Base-by-base conservation (phyloP, 768 basidiomycete genomes). In the Naganishia vaughanmartiniae region DNA sequence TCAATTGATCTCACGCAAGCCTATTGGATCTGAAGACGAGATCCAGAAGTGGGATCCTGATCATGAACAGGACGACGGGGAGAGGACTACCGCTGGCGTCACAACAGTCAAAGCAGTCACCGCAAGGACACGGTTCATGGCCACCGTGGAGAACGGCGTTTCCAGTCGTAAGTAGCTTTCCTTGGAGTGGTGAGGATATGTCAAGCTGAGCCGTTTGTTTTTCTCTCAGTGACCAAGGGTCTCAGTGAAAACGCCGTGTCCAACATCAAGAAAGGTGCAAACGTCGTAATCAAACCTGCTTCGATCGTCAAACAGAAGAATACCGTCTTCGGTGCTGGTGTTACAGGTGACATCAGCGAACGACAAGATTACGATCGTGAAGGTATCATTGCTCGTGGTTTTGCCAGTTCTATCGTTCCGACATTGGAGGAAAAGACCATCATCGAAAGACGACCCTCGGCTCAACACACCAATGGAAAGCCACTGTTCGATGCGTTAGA, bases 31-130 rank as follows among this genome's bases (percentile, higher is more conserved):
- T 3, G 84, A 85, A 66, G 78, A 85, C 73, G 84, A 86, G 55
- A 84, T 88, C 73, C 84, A 87, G 54, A 80, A 83, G 34, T 90
- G 90, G 89, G 89, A 92, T 78, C 89, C 90, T 1, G 87, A 89
- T 73, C 78, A 82, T 3, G 88, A 92, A 78, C 89, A 92, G 68
- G 69, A 76, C 15, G 75, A 75, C 3, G 74, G 74, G 17, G 79
- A 77, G 46, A 76, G 75, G 7, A 73, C 72, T 12, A 56, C 54
- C 4, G 36, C 60, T 3, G 81, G 81, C 12, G 74, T 78, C 28
- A 77, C 79, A 28, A 75, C 67, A 46, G 74, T 82, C 58, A 79
- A 80, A 74, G 71, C 73, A 51, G 72, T 75, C n/a, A 73, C 75
- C 10, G 76, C 74, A 2, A 66, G 74, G 31, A 78, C 79, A 54